These are phyloP conservation scores for Lichenothelia convexa DNA, from an alignment of 495 filamentous ascomycete species.

Conservation along the genomic window DNA sequence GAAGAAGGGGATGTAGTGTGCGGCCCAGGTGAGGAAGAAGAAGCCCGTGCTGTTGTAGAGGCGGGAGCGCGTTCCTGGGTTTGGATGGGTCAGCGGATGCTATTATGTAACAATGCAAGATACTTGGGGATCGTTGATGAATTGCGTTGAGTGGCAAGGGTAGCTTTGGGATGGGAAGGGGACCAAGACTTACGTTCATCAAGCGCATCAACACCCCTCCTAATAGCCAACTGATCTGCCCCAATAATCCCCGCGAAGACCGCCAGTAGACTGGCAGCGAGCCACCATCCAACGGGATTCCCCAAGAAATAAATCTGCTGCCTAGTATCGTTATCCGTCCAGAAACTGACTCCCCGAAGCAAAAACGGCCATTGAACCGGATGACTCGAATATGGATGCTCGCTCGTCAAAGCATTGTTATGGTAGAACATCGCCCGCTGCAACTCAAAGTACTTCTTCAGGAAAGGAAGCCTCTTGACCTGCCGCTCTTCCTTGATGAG, in stretches of 20 bases:
- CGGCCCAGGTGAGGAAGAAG: constrained; percentile 81
- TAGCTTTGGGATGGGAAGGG: constrained; percentile 2
- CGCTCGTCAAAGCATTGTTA: constrained; percentile 93
- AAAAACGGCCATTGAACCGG: constrained; percentile 98
- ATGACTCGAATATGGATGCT: constrained; percentile 84
- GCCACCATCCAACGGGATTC: constrained; percentile 96
- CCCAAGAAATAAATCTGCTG: constrained; percentile 98
- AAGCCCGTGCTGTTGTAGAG: constrained; percentile 97
- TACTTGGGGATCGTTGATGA: not conserved
- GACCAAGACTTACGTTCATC: constrained; percentile 60
- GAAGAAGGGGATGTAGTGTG: constrained; percentile 59
- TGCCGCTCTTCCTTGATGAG: constrained; percentile 52
- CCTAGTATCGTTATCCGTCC: constrained; percentile 90
- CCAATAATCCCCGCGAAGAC: constrained; percentile 85
- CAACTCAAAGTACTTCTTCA: constrained; percentile 88
- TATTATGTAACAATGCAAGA: not conserved
- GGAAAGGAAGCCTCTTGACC: constrained; percentile 68
- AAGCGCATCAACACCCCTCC: constrained; percentile 80
- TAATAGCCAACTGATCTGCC: constrained; percentile 81
- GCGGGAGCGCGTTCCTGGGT: constrained; percentile 64
- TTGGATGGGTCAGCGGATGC: not conserved
- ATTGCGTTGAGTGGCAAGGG: no score
- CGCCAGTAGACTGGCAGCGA: constrained; percentile 75
- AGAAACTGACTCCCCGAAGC: constrained; percentile 92
- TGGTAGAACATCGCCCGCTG: constrained; percentile 98